Conservation (phyloP, 2,329 filamentous ascomycete genomes). For the Dichotomopilus funicola region DNA sequence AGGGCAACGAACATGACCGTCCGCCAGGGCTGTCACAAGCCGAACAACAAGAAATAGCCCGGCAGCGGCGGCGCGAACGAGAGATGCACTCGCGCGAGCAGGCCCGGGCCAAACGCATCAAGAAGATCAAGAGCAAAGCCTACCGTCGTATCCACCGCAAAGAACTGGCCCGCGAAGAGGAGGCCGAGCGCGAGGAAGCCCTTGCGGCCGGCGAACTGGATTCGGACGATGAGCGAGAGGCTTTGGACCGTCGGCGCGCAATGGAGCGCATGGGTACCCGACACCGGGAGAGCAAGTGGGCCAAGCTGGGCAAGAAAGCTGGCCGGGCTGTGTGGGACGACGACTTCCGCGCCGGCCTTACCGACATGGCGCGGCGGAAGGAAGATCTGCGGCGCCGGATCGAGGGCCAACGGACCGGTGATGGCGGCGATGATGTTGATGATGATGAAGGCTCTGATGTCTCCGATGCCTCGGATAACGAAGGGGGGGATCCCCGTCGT, state of each 20-base stretch:
- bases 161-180: conserved; percentile 51
- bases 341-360: conserved; percentile 68
- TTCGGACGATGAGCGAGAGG: conserved; percentile 60
- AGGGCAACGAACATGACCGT: conserved; percentile 51
- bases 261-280: conserved; percentile 79
- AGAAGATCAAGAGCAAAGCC: conserved; percentile 98
- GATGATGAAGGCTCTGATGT: conserved; percentile 45
- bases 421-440: conserved; percentile 26
- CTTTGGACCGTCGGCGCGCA: conserved; percentile 65
- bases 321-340: conserved; percentile 85
- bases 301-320: conserved; percentile 72
- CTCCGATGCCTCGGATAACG: conserved; percentile 44
- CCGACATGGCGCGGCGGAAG: conserved; percentile 74
- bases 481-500: conserved; percentile 47
- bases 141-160: conserved; percentile 89
- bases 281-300: conserved; percentile 87
- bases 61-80: conserved; percentile 70
- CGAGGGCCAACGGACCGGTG: conserved; percentile 52
- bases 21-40: conserved; percentile 53
- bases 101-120: conserved; percentile 82
- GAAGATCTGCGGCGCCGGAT: conserved; percentile 76
- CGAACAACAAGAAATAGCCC: conserved; percentile 64
- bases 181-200: conserved; percentile 44
- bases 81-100: conserved; percentile 86
- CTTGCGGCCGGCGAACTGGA: conserved; percentile 52